These are phyloP conservation scores for Coniochaeta pulveracea DNA, from an alignment of 2,329 filamentous ascomycete species.

Conservation along the genomic window DNA sequence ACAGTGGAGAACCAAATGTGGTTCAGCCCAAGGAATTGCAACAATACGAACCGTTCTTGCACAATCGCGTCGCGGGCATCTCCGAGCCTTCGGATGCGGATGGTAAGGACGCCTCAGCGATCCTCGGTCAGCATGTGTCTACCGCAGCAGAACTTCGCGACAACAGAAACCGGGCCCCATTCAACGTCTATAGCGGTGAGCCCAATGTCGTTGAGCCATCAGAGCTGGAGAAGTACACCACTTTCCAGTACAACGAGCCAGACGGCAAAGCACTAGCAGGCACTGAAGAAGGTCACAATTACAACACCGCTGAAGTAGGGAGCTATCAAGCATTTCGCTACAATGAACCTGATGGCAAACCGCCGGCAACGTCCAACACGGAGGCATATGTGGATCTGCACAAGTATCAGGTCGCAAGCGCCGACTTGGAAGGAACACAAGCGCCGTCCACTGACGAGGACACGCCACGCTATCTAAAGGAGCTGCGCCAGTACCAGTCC, in stretches of 20 bases:
- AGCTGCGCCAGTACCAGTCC: slow-evolving; percentile 17
- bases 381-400: slow-evolving; percentile 22
- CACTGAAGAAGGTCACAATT: slow-evolving; percentile 2
- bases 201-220: slow-evolving; percentile 8
- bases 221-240: slow-evolving; percentile 19
- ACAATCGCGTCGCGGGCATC: no score
- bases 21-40: no score
- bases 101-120: no score
- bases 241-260: slow-evolving; percentile 16
- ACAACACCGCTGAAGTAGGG: slow-evolving; percentile 9
- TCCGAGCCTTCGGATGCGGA: no score
- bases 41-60: no score
- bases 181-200: no score
- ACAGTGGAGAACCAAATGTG: no score
- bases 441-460: not conserved
- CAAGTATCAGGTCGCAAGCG: slow-evolving; percentile 19
- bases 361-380: slow-evolving; percentile 3
- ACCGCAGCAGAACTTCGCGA: no score
- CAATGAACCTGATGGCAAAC: slow-evolving; percentile 14
- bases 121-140: no score
- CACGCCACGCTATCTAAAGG: no score
- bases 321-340: slow-evolving; percentile 12
- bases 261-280: slow-evolving; percentile 9
- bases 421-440: slow-evolving; percentile 8
- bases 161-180: no score